Base-by-base conservation (phyloP, 768 basidiomycete genomes). In the Xerocomellus amylosporus region DNA sequence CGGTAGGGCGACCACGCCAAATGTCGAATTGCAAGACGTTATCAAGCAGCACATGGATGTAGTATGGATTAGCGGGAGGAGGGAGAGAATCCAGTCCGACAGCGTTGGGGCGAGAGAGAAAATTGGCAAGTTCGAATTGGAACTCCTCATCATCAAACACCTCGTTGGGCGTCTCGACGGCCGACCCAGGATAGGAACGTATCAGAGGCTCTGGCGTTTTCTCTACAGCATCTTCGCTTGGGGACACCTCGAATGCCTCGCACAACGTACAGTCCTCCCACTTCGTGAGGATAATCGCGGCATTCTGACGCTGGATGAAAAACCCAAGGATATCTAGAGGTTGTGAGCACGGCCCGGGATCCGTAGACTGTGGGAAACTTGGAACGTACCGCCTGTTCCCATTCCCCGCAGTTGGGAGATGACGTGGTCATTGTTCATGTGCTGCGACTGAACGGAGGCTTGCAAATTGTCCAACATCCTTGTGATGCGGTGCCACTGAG, bases 221-320 rank as follows among this genome's bases (percentile, higher is more conserved):
- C 75, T 30, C 56, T 46, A 79, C 66, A 2, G 53, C 57, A 8
- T 52, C 55, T 15, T 62, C 55, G 8, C 58, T 46, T 1, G 76
- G 70, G 4, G 74, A 73, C 24, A 24, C 24, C 24, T 24, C 24
- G 24, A 24, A 24, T 24, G 24, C 24, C 24, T 24, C 24, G 24
- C 8, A 74, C 17, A 66, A 53, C 3, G 71, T 69, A 8, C 58
- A 42, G 4, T 51, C 38, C 5, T 58, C 48, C 28, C 42, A 34
- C 49, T 63, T 63, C 45, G 71, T 71, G 20, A 77, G 40, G 19
- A 80, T 61, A 3, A 80, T 28, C n/a, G 65, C 77, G 3, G 78
- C 74, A 46, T 79, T 79, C 49, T 80, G 79, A 6, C 65, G 64
- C 20, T 63, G 65, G 19, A 80, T 68, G n/a, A 70, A 69, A 36